Evolutionary conservation across 257 asterid species (phyloP).

Genomic region (Nicotiana benthamiana): DNA sequence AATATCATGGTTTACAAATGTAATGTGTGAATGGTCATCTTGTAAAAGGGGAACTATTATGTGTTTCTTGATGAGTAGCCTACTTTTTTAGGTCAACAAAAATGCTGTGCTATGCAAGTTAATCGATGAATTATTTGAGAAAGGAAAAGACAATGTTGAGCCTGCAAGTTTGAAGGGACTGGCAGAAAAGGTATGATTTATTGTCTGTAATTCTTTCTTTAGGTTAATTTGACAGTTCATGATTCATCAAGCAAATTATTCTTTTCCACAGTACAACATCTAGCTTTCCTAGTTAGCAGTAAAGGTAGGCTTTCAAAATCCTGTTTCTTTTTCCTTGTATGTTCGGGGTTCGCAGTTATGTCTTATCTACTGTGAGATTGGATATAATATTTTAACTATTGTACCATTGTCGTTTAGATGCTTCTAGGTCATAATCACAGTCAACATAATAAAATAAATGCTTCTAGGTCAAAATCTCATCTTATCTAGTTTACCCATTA

Average conservation of each 20-base stretch:
- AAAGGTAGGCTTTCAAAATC: not conserved
- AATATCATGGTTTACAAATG: not conserved
- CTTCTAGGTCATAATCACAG: not conserved
- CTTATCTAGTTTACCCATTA: not conserved
- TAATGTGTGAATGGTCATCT: not conserved
- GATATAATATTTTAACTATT: not conserved
- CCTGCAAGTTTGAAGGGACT: constrained; percentile 49
- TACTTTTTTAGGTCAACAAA: constrained; percentile 60
- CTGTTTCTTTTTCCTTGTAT: not conserved
- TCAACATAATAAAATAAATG: not conserved
- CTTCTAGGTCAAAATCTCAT: not conserved
- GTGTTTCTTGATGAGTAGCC: constrained; percentile 7
- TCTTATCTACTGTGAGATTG: not conserved
- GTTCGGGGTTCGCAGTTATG: not conserved
- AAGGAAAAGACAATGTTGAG: constrained; percentile 50
- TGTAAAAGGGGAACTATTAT: not conserved
- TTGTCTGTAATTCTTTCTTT: not conserved
- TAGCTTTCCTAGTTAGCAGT: not conserved
- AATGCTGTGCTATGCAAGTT: constrained; percentile 79
- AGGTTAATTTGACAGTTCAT: not conserved
- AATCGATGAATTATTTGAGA: constrained; percentile 74
- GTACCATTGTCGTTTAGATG: not conserved
- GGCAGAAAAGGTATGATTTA: constrained; percentile 56
- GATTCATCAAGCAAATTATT: not conserved
- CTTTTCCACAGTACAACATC: not conserved